These are phyloP conservation scores for Kockovaella imperatae DNA, from an alignment of 768 basidiomycete species.

Conservation along the genomic window DNA sequence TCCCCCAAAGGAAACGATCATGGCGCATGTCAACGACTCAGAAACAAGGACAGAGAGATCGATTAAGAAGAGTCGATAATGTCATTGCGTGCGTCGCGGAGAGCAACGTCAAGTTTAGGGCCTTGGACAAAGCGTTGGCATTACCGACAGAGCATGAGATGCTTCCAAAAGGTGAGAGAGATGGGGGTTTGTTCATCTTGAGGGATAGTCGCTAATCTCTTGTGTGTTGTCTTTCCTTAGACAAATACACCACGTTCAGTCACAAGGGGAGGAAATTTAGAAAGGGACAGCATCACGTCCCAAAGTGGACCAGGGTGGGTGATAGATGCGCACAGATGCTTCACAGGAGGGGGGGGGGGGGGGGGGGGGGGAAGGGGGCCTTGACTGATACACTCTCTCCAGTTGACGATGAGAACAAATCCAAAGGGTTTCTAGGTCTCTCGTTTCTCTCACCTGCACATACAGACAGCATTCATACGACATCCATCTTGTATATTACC, in stretches of 20 bases:
- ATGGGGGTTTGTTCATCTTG: not conserved
- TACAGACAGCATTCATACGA: conserved; percentile 3
- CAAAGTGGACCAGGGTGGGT: conserved; percentile 90
- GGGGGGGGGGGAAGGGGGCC: too few relatives aligned
- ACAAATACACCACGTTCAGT: conserved; percentile 92
- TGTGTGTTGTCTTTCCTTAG: conserved; percentile 39
- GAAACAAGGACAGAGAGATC: conserved; percentile 80
- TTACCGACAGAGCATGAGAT: conserved; percentile 92
- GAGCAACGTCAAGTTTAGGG: conserved; percentile 60
- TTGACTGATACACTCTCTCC: not conserved
- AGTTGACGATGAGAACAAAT: conserved; percentile 76
- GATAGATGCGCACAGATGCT: not conserved
- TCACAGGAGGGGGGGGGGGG: not conserved
- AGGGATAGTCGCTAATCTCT: not conserved
- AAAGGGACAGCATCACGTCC: conserved; percentile 92
- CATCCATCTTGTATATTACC: not conserved
- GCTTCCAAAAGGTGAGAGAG: conserved; percentile 53
- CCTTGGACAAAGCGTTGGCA: conserved; percentile 62
- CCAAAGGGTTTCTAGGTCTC: conserved; percentile 73
- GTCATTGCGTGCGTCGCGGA: conserved; percentile 81
- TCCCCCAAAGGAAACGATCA: conserved; percentile 69
- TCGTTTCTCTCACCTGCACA: conserved; percentile 5
- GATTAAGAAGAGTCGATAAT: conserved; percentile 84
- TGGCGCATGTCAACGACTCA: conserved; percentile 86
- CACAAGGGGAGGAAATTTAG: conserved; percentile 65